phyloP scores from a whole-genome alignment of 2,329 filamentous ascomycete species.

The Samsoniella hepiali region DNA sequence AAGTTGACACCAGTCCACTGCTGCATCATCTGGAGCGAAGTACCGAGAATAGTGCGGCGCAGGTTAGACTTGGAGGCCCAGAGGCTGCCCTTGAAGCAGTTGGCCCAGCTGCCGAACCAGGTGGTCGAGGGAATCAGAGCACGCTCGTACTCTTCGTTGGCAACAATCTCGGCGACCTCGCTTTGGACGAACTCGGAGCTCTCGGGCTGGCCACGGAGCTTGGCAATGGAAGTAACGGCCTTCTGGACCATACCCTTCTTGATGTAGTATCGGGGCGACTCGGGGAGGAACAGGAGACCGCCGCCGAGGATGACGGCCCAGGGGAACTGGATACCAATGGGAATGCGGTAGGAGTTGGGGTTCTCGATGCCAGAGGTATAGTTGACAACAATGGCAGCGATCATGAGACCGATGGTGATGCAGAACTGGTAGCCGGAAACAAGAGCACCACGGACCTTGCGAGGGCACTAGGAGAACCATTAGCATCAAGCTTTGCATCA shows the following conservation, averaged over 20 bases:
- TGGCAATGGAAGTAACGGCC: conserved; percentile 60
- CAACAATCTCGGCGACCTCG: conserved; percentile 81
- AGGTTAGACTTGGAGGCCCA: conserved; percentile 62
- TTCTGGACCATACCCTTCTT: conserved; percentile 68
- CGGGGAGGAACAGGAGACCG: conserved; percentile 74
- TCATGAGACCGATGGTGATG: conserved; percentile 73
- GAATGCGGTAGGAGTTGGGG: conserved; percentile 72
- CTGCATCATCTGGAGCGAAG: conserved; percentile 77
- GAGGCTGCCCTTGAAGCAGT: conserved; percentile 65
- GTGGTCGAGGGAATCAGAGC: conserved; percentile 61
- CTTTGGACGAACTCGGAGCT: conserved; percentile 73
- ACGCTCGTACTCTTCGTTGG: conserved; percentile 85
- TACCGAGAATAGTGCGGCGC: conserved; percentile 68
- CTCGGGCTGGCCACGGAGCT: conserved; percentile 69
- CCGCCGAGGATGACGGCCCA: conserved; percentile 73
- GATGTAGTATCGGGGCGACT: conserved; percentile 83
- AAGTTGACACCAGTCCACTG: conserved; percentile 88
- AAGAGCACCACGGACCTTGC: conserved; percentile 71
- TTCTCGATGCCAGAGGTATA: conserved; percentile 59
- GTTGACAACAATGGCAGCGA: conserved; percentile 74
- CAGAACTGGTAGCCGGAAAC: conserved; percentile 84
- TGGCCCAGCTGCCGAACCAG: conserved; percentile 67
- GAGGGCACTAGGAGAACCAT: conserved; percentile 44
- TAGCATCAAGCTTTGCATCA: conserved; percentile 21
- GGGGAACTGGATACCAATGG: conserved; percentile 74